Base-by-base conservation (phyloP, 2,329 filamentous ascomycete species). In the Verticillium nubilum region DNA sequence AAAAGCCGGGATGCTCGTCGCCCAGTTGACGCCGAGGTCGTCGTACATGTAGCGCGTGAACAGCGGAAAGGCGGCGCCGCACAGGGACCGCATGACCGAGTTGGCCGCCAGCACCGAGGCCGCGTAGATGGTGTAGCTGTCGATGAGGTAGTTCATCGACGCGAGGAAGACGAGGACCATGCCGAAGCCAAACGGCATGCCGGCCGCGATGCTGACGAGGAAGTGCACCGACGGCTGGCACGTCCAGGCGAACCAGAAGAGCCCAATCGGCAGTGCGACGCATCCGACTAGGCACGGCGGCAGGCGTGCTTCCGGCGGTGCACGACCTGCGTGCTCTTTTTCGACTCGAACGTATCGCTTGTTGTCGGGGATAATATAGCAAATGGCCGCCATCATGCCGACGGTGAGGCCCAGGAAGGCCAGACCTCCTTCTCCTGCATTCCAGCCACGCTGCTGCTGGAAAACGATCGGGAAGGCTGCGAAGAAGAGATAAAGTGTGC, bases 11-110 rank as follows among this genome's bases (percentile, higher is more conserved):
- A 93, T 77, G 0, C 84, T 86, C 35, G 81, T 85, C 0, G 88
- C 90, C 90, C 90, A 93, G 74, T 92, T 88, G 58, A 89, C 86
- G 47, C 89, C 88, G 1, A 88, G 77, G 57, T 78, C 74, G 1
- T 75, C 28, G 68, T 83, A 85, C 80, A 85, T 83, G 62, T 75
- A 70, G 1, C 64, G 75, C 6, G 84, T 86, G 70, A 87, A 87
- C 2, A 88, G 74, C 1, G 85, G 85, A 71, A 88, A 88, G 0
- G 78, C 81, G 2, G 83, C 81, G 62, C 84, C 85, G 61, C 88
- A 86, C 15, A 85, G 67, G 0, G 82, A 85, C 61, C 86, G 79
- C 13, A 88, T 71, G 33, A 88, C 80, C 2, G 81, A 77, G 67
- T 83, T 85, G 3, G 83, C 85, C 5, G 85, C 85, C 5, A 88